A percentile compares a stretch with the other conserved stretches of the same genome.
Conservation (phyloP, 352 stramenopile species). For the Halophytophthora polymorphica region DNA sequence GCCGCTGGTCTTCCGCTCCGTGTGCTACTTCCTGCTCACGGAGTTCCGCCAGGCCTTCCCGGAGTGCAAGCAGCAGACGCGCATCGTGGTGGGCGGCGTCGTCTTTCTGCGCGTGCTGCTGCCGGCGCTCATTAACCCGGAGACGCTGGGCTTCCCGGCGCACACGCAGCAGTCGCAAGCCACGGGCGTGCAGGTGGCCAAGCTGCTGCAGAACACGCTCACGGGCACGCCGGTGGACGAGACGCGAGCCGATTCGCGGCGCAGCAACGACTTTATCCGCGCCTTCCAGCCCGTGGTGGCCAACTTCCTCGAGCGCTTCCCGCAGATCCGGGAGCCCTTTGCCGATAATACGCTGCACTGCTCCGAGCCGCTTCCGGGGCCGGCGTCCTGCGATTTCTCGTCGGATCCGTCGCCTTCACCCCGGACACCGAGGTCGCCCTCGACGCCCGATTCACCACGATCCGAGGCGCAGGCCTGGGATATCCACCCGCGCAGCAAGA, state of each 20-base stretch:
- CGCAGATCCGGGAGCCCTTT: conserved; percentile 41
- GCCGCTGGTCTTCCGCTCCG: conserved; percentile 67
- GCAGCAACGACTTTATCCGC: conserved; percentile 62
- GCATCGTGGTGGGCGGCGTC: conserved; percentile 72
- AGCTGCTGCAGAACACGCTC: conserved; percentile 76
- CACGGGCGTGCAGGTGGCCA: conserved; percentile 70
- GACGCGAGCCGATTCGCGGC: conserved; percentile 36
- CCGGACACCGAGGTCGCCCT: conserved; percentile 24
- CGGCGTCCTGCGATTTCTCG: conserved; percentile 27
- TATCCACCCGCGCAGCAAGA: conserved; percentile 37
- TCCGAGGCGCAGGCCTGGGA: conserved; percentile 29
- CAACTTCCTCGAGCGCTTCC: conserved; percentile 59
- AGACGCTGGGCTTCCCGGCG: conserved; percentile 69
- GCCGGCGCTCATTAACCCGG: conserved; percentile 77
- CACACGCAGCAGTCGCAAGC: conserved; percentile 52
- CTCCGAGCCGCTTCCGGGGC: conserved; percentile 8
- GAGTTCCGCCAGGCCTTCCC: conserved; percentile 76
- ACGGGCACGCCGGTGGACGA: conserved; percentile 52
- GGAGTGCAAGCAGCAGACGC: conserved; percentile 47
- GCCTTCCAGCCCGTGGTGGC: conserved; percentile 62
- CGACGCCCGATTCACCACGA: conserved; percentile 19
- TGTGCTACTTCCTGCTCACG: conserved; percentile 64
- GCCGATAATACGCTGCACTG: conserved; percentile 19
- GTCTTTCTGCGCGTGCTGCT: conserved; percentile 78
- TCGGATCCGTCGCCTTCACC: conserved; percentile 20